phyloP scores from a whole-genome alignment of 768 basidiomycete genomes.

The Kwoniella europaea region DNA sequence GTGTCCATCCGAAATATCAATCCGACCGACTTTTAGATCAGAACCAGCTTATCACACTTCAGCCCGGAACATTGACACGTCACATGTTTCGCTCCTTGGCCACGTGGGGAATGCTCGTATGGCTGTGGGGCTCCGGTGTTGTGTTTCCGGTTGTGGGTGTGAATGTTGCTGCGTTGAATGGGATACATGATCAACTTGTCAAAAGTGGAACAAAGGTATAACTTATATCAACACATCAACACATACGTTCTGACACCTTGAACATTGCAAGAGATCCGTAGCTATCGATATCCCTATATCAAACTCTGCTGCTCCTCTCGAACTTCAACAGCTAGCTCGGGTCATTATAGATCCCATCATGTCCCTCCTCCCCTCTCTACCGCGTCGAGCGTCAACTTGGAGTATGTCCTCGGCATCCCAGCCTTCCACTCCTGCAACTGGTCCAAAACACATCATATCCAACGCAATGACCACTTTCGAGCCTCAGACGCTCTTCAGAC shows the following conservation, averaged over 20 bases:
- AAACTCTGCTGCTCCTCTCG: neutral
- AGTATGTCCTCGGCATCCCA: slow-evolving; percentile 20
- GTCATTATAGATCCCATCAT: slow-evolving; percentile 1
- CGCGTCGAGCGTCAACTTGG: slow-evolving; percentile 17
- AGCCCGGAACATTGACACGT: neutral
- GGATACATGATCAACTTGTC: neutral
- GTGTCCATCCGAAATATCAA: neutral
- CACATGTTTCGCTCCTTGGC: neutral
- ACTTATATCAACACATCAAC: neutral
- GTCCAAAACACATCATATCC: slow-evolving; percentile 3
- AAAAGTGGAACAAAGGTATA: slow-evolving; percentile 10
- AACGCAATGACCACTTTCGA: slow-evolving; percentile 14
- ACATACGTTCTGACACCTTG: neutral
- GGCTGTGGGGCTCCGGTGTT: neutral
- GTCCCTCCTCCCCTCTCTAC: slow-evolving; percentile 16
- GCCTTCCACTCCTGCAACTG: slow-evolving; percentile 15
- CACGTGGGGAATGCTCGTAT: neutral
- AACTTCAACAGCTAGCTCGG: neutral
- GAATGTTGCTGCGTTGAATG: neutral
- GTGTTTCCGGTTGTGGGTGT: neutral
- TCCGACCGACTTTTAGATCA: neutral
- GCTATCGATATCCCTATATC: neutral
- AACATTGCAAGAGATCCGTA: neutral
- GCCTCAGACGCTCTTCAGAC: slow-evolving; percentile 20
- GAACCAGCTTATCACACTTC: neutral